Conservation (phyloP, 768 basidiomycete genomes). For the Termitomyces sp. region DNA sequence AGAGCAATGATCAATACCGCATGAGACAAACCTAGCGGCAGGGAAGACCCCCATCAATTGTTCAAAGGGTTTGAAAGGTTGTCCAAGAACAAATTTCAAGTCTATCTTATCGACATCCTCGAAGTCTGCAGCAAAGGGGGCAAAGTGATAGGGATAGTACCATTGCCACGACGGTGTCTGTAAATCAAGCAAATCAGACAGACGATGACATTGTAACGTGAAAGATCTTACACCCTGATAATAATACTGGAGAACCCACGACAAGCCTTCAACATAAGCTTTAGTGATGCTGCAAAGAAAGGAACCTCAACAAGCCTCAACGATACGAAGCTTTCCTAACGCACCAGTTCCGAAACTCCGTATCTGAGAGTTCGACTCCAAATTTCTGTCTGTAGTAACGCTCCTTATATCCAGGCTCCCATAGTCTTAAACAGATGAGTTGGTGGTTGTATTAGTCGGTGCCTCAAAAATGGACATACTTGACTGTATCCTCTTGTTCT, state of each 20-base stretch:
- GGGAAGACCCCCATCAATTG: slow-evolving; percentile 99
- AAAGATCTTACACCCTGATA: slow-evolving; percentile 83
- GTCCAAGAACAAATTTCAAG: slow-evolving; percentile 73
- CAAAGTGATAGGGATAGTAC: slow-evolving; percentile 99
- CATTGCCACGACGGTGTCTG: slow-evolving; percentile 96
- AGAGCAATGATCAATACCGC: slow-evolving; percentile 7
- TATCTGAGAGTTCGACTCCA: slow-evolving; percentile 66
- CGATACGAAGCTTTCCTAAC: slow-evolving; percentile 20
- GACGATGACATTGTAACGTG: neutral
- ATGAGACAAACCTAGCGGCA: slow-evolving; percentile 63
- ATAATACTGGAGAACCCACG: slow-evolving; percentile 96
- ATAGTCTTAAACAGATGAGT: slow-evolving; percentile 55
- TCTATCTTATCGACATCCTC: slow-evolving; percentile 74
- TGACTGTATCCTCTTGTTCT: slow-evolving; percentile 90
- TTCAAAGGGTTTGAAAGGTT: slow-evolving; percentile 95
- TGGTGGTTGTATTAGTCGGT: neutral
- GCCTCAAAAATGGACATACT: slow-evolving; percentile 47
- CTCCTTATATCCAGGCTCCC: slow-evolving; percentile 94
- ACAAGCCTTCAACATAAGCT: slow-evolving; percentile 89
- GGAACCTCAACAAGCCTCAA: neutral
- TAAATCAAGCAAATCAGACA: slow-evolving; percentile 8
- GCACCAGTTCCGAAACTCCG: slow-evolving; percentile 70
- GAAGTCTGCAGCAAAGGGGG: slow-evolving; percentile 96
- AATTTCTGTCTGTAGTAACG: slow-evolving; percentile 96
- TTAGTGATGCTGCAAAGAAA: slow-evolving; percentile 58